phyloP scores from a whole-genome alignment of 2,329 filamentous ascomycete genomes.

The Penicillium sp. region DNA sequence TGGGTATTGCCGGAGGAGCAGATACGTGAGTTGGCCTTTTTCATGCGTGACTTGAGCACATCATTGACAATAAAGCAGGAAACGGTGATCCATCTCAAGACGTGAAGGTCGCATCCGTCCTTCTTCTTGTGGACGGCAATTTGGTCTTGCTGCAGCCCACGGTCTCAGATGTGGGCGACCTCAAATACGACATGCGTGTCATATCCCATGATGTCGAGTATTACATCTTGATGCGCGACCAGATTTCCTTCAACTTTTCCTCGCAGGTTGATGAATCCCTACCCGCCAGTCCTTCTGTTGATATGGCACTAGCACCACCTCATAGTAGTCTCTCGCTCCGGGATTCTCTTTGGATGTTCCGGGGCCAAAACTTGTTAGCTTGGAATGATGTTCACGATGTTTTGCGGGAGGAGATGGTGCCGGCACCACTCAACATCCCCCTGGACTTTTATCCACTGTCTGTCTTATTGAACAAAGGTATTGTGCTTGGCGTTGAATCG shows the following conservation, averaged over 20 bases:
- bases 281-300: constrained; percentile 50
- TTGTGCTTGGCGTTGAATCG: constrained; percentile 85
- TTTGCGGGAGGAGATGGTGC: constrained; percentile 70
- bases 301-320: constrained; percentile 45
- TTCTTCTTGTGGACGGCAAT: constrained; percentile 97
- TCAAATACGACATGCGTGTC: constrained; percentile 98
- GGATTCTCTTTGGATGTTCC: constrained; percentile 93
- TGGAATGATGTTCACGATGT: constrained; percentile 90
- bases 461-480: constrained; percentile 80
- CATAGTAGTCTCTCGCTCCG: constrained; percentile 59
- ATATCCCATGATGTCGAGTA: constrained; percentile 96
- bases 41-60: neutral
- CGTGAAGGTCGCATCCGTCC: constrained; percentile 85
- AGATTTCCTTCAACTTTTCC: constrained; percentile 54
- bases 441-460: constrained; percentile 97
- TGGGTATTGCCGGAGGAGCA: constrained; percentile 95
- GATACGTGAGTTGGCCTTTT: constrained; percentile 54
- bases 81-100: constrained; percentile 95
- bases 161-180: constrained; percentile 72
- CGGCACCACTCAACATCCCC: constrained; percentile 70
- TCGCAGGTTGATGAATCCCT: constrained; percentile 48
- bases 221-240: constrained; percentile 87
- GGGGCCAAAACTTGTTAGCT: constrained; percentile 77
- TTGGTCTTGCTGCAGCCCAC: constrained; percentile 88
- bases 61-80: constrained; percentile 39